A percentile compares a stretch with the other conserved stretches of the same genome.
These are phyloP conservation scores for Ulmus americana DNA, from an alignment of 331 rosid species.

Conservation along the genomic window DNA sequence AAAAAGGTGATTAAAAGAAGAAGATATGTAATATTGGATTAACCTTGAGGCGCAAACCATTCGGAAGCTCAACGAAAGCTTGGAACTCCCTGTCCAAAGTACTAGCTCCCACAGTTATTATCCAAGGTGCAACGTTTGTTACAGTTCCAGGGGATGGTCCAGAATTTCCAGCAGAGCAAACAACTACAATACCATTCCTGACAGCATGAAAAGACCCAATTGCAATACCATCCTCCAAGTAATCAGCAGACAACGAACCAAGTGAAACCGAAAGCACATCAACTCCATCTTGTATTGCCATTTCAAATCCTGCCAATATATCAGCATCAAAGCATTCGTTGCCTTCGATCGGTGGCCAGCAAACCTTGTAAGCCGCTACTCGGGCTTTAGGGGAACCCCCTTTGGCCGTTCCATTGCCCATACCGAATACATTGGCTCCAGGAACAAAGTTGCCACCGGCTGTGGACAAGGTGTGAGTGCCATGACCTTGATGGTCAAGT, in stretches of 20 bases:
- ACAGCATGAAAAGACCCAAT: slow-evolving; percentile 62
- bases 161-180: slow-evolving; percentile 53
- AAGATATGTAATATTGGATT: too few species aligned
- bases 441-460: slow-evolving; percentile 59
- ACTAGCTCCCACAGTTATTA: slow-evolving; percentile 64
- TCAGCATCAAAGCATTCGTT: slow-evolving; percentile 50
- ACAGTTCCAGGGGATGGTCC: slow-evolving; percentile 39
- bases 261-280: slow-evolving; percentile 63
- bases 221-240: slow-evolving; percentile 27
- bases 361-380: slow-evolving; percentile 63
- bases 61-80: slow-evolving; percentile 34
- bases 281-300: slow-evolving; percentile 68
- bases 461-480: slow-evolving; percentile 77
- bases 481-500: slow-evolving; percentile 61
- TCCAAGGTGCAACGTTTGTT: slow-evolving; percentile 59
- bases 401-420: slow-evolving; percentile 66
- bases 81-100: slow-evolving; percentile 56
- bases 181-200: slow-evolving; percentile 40
- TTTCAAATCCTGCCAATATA: slow-evolving; percentile 50
- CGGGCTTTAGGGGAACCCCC: slow-evolving; percentile 85
- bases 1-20: not conserved
- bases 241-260: slow-evolving; percentile 23
- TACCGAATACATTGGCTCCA: slow-evolving; percentile 42
- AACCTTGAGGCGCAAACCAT: slow-evolving; percentile 44
- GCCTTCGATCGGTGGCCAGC: slow-evolving; percentile 39